Evolutionary conservation across 2,329 filamentous ascomycete species (phyloP).

Genomic region (Aspergillus quadrilineatus): DNA sequence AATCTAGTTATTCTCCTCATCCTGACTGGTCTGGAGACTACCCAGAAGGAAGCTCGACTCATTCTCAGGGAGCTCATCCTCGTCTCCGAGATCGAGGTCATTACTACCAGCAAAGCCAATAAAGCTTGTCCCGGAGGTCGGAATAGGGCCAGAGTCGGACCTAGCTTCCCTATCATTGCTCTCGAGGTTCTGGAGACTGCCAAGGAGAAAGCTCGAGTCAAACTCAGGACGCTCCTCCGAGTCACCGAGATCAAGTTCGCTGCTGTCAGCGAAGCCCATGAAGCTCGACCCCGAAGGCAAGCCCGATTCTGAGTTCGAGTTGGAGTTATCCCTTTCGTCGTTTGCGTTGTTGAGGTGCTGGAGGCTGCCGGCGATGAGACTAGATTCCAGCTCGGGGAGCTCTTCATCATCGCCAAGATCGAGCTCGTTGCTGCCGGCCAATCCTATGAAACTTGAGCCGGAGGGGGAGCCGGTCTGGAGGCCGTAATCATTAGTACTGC

Average conservation of each 20-base stretch:
- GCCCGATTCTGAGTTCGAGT: neutral
- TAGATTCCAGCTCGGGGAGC: neutral
- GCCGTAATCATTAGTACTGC: neutral
- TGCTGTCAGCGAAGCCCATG: neutral
- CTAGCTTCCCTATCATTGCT: too few species aligned
- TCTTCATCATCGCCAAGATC: neutral
- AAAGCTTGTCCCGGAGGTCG: neutral
- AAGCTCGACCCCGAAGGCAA: neutral
- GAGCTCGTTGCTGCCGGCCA: neutral
- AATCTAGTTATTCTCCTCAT: neutral
- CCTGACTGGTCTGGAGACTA: neutral
- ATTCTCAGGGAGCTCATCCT: neutral
- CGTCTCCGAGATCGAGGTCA: neutral
- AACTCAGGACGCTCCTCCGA: neutral
- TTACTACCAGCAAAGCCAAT: neutral
- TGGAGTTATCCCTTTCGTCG: too few species aligned
- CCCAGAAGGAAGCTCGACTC: neutral
- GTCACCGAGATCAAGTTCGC: neutral
- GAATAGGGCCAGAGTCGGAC: neutral
- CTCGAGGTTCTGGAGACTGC: neutral
- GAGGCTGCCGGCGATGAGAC: too few species aligned
- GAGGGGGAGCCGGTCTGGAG: neutral
- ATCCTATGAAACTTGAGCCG: slow-evolving; percentile 6
- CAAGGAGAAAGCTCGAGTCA: neutral
- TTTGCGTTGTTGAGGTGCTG: too few species aligned